A percentile compares a stretch with the other conserved stretches of the same genome.
Evolutionary conservation across 1,139 yeast species (phyloP).

Genomic region (Candida anutae): DNA sequence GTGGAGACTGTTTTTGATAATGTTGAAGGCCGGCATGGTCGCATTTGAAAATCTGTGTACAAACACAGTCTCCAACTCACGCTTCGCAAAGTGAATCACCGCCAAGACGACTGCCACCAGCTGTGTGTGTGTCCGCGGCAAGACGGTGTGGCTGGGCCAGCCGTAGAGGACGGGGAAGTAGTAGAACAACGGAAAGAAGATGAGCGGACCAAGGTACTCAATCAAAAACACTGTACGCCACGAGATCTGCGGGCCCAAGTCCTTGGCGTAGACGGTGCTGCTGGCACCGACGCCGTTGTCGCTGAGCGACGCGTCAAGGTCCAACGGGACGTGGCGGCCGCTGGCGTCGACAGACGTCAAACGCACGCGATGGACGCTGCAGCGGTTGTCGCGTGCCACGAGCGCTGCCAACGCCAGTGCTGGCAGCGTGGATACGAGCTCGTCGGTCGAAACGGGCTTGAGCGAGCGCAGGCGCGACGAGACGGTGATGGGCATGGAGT

Average conservation of each 20-base stretch:
- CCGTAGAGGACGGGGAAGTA: slow-evolving; percentile 20
- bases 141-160: slow-evolving; percentile 4
- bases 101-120: slow-evolving; percentile 45
- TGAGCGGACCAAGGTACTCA: slow-evolving; percentile 85
- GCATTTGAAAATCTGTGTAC: slow-evolving; percentile 80
- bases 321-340: slow-evolving; percentile 28
- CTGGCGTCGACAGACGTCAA: slow-evolving; percentile 22
- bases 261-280: slow-evolving; percentile 55
- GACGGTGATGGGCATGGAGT: slow-evolving; percentile 35
- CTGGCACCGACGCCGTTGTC: slow-evolving; percentile 23
- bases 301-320: slow-evolving; percentile 20
- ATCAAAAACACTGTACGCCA: slow-evolving; percentile 85
- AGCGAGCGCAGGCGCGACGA: slow-evolving; percentile 46
- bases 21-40: slow-evolving; percentile 85
- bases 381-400: slow-evolving; percentile 38
- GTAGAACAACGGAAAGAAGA: slow-evolving; percentile 70
- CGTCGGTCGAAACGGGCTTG: slow-evolving; percentile 30
- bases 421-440: slow-evolving; percentile 21
- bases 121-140: slow-evolving; percentile 45
- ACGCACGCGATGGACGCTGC: slow-evolving; percentile 33
- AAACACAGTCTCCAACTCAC: slow-evolving; percentile 79
- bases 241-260: slow-evolving; percentile 85
- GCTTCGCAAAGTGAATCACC: slow-evolving; percentile 70
- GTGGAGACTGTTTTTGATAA: slow-evolving; percentile 84
- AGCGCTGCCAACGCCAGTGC: slow-evolving; percentile 26